Evolutionary conservation across 768 basidiomycete species (phyloP).

Genomic region (Exidia glandulosa): DNA sequence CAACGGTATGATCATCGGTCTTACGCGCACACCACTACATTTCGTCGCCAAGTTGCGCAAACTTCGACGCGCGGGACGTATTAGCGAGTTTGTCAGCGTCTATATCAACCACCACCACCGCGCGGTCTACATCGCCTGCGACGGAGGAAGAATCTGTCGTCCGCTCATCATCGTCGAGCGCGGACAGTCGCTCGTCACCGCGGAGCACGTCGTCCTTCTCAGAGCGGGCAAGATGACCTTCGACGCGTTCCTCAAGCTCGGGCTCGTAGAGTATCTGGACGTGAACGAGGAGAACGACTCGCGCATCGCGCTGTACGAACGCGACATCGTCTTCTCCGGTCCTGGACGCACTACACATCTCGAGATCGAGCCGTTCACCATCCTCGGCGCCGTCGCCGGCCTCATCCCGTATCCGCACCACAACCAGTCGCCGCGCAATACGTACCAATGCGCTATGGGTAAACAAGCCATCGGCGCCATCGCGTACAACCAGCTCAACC

Average conservation of each 20-base stretch:
- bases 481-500: slow-evolving; percentile 92
- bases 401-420: slow-evolving; percentile 99
- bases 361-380: slow-evolving; percentile 97
- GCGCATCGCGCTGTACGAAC: slow-evolving; percentile 89
- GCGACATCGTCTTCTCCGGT: slow-evolving; percentile 53
- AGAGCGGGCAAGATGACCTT: slow-evolving; percentile 72
- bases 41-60: slow-evolving; percentile 90
- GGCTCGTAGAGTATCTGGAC: slow-evolving; percentile 95
- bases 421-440: slow-evolving; percentile 98
- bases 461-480: slow-evolving; percentile 99
- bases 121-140: slow-evolving; percentile 90
- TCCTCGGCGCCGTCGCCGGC: slow-evolving; percentile 95
- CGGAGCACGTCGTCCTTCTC: slow-evolving; percentile 73
- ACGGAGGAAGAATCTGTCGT: slow-evolving; percentile 95
- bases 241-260: slow-evolving; percentile 86
- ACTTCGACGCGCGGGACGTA: slow-evolving; percentile 78
- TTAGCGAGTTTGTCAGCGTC: slow-evolving; percentile 94
- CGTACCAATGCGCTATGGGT: slow-evolving; percentile 99
- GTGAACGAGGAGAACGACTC: slow-evolving; percentile 99
- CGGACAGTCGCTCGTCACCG: slow-evolving; percentile 59
- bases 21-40: slow-evolving; percentile 72
- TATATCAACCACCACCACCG: slow-evolving; percentile 95
- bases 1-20: slow-evolving; percentile 90
- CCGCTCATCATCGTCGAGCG: slow-evolving; percentile 95
- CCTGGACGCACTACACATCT: slow-evolving; percentile 66